Evolutionary conservation across 495 filamentous ascomycete genomes (phyloP).

Genomic region (Hypoxylon perforatum): DNA sequence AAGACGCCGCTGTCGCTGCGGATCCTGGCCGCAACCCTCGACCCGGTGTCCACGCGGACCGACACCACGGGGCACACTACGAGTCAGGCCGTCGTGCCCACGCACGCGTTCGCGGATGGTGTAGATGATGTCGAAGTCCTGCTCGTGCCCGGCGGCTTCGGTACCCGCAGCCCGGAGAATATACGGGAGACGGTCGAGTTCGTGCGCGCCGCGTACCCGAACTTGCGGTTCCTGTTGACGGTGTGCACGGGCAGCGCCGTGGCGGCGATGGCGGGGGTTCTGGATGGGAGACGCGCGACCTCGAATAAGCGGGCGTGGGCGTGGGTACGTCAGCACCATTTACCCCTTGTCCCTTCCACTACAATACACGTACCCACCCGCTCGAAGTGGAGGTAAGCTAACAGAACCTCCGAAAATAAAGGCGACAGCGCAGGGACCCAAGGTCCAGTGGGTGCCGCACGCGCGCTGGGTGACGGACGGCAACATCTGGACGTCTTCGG

Average conservation of each 20-base stretch:
- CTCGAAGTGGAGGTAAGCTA: neutral
- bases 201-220: slow-evolving; percentile 54
- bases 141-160: slow-evolving; percentile 72
- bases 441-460: slow-evolving; percentile 67
- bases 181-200: slow-evolving; percentile 56
- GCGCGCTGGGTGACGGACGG: slow-evolving; percentile 76
- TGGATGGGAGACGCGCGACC: slow-evolving; percentile 70
- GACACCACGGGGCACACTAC: slow-evolving; percentile 45
- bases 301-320: slow-evolving; percentile 61
- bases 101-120: slow-evolving; percentile 66
- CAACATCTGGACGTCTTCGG: slow-evolving; percentile 74
- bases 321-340: slow-evolving; percentile 38
- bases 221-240: slow-evolving; percentile 66
- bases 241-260: slow-evolving; percentile 70
- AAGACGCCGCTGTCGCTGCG: slow-evolving; percentile 51
- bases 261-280: slow-evolving; percentile 63
- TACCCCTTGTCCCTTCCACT: neutral
- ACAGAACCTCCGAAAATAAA: slow-evolving; percentile 7
- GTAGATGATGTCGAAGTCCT: slow-evolving; percentile 69
- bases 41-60: slow-evolving; percentile 54
- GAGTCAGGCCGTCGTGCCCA: slow-evolving; percentile 64
- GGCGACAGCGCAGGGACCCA: slow-evolving; percentile 51
- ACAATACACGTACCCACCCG: no score
- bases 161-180: slow-evolving; percentile 55
- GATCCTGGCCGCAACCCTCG: slow-evolving; percentile 64